Base-by-base conservation (phyloP, 2,329 filamentous ascomycete genomes). In the Aspergillus niger region DNA sequence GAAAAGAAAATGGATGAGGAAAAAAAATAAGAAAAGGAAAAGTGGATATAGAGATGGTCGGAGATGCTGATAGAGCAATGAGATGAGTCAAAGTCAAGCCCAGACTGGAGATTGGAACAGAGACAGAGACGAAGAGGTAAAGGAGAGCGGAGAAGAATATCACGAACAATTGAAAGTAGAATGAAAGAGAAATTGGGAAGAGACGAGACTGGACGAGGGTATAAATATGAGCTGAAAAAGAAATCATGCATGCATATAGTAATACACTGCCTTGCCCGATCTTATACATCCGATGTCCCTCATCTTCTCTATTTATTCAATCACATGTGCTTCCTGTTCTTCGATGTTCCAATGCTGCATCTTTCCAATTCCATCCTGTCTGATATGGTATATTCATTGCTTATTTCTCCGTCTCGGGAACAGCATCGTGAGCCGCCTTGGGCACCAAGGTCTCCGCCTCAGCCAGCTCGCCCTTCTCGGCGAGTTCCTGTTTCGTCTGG, bases 391-490 rank as follows among this genome's bases (percentile, higher is more conserved):
- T 30, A 30, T 30, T 30, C 28, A 30, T 30, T 50, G 36, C 54
- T 64, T 67, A 66, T 55, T 66, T 71, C 60, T 65, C 57, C 32
- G 32, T 36, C 32, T 13, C 5, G 32, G 32, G 32, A 49, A 22
- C 67, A 26, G 74, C 72, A 66, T 85, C 82, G 65, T 83, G 79
- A 63, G 74, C 77, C 39, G 81, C 79, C 72, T 82, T 84, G 20
- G 83, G 82, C 8, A 85, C 72, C 15, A 81, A 63, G 8, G 72
- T 67, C 7, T 81, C 79, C 43, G 72, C 76, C 71, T 84, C 82
- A 53, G 72, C 13, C 38, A 65, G 55, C 54, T 72, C 70, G 44
- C 61, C 63, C 41, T 63, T 51, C 43, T 74, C 52, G 39, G 59
- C 50, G 22, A 65, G 57, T 1, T 62, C 64, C 36, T 63, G 58